These are phyloP conservation scores for Ceriops zippeliana DNA, from an alignment of 345 rosid species.

Conservation along the genomic window DNA sequence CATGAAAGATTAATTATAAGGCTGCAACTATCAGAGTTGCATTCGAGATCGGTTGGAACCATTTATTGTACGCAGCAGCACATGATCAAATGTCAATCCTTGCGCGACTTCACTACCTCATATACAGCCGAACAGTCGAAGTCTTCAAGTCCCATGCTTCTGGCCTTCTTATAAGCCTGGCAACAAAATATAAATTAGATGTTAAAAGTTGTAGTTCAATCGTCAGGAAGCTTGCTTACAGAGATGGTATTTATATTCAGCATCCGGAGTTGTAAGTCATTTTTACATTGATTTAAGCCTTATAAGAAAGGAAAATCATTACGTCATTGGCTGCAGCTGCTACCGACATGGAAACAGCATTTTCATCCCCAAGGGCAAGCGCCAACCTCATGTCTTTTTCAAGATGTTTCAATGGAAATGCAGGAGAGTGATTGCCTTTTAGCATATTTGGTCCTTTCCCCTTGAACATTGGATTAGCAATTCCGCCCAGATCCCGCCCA, in stretches of 20 bases:
- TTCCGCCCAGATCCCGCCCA: conserved; percentile 74
- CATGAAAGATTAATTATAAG: too few species aligned
- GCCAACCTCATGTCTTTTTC: conserved; percentile 96
- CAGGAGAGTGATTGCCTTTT: conserved; percentile 54
- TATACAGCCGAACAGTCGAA: conserved; percentile 83
- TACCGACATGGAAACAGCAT: conserved; percentile 79
- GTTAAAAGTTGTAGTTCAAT: too few species aligned
- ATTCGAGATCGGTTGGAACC: neutral
- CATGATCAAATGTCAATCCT: conserved; percentile 18
- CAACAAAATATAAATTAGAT: neutral
- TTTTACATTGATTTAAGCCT: too few species aligned
- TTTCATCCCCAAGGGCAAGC: conserved; percentile 93
- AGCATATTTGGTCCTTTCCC: conserved; percentile 88
- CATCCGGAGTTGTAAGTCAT: too few species aligned
- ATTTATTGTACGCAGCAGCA: too few species aligned
- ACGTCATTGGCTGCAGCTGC: conserved; percentile 97
- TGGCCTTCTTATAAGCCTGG: conserved; percentile 90
- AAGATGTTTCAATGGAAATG: conserved; percentile 90
- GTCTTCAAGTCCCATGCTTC: conserved; percentile 84
- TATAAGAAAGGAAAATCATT: conserved; percentile 3
- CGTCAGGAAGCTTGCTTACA: too few species aligned
- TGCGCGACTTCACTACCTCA: conserved; percentile 53
- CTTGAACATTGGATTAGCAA: conserved; percentile 78
- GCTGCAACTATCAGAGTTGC: too few species aligned
- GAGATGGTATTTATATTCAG: too few species aligned